phyloP scores from a whole-genome alignment of 768 basidiomycete genomes.

The Erythrobasidium yunnanense region DNA sequence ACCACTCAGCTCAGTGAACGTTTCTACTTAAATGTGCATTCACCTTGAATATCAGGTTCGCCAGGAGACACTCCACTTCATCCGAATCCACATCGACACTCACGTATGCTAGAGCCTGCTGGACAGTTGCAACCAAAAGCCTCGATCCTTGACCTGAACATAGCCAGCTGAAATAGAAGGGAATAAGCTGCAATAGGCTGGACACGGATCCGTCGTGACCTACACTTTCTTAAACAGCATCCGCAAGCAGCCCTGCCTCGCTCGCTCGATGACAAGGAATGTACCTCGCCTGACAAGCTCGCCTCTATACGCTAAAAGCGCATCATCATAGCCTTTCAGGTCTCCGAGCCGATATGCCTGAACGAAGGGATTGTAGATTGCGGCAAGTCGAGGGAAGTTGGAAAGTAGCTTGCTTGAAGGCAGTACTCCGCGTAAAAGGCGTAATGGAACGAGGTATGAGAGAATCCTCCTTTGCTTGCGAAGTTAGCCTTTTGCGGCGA shows the following conservation, averaged over 20 bases:
- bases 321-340: conserved; percentile 64
- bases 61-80: conserved; percentile 64
- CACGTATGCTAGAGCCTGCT: not conserved
- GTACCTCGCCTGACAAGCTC: conserved; percentile 74
- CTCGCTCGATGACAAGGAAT: conserved; percentile 76
- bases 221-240: conserved; percentile 55
- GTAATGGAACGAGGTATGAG: conserved; percentile 78
- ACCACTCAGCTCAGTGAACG: not conserved
- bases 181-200: too few species aligned
- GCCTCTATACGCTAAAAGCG: conserved; percentile 57
- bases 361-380: conserved; percentile 71
- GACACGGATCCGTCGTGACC: conserved; percentile 34
- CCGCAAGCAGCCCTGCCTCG: conserved; percentile 73
- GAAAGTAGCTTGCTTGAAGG: conserved; percentile 61
- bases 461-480: conserved; percentile 60
- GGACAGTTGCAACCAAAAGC: conserved; percentile 9
- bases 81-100: conserved; percentile 51
- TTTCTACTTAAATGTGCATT: conserved; percentile 16
- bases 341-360: conserved; percentile 65
- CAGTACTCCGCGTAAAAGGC: conserved; percentile 73
- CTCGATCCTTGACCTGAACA: conserved; percentile 3
- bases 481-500: not conserved
- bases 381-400: conserved; percentile 60
- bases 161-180: not conserved
- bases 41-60: conserved; percentile 77